These are phyloP conservation scores for Nakazawaea anatomiae DNA, from an alignment of 805 yeast genomes.

Conservation along the genomic window DNA sequence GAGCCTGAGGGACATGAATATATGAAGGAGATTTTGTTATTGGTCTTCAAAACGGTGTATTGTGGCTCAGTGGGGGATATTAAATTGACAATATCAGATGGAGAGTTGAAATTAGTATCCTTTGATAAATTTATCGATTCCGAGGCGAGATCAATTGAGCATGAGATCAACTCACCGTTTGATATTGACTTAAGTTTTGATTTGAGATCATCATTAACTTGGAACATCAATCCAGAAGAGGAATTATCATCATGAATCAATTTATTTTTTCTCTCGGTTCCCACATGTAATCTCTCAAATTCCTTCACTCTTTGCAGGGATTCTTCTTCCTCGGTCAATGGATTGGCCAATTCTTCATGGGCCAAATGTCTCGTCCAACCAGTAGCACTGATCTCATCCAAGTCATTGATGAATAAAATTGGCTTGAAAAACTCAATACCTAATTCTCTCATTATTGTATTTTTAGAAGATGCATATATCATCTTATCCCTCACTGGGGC, in stretches of 20 bases:
- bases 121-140: constrained; percentile 42
- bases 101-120: constrained; percentile 17
- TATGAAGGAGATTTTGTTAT: constrained; percentile 47
- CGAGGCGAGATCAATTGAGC: constrained; percentile 40
- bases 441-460: constrained; percentile 65
- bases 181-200: constrained; percentile 11
- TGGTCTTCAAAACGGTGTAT: constrained; percentile 49
- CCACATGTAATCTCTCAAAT: constrained; percentile 30
- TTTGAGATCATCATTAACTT: constrained; percentile 10
- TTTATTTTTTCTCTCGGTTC: constrained; percentile 20
- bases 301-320: constrained; percentile 39
- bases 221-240: constrained; percentile 9
- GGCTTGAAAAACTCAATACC: constrained; percentile 53
- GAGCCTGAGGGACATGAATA: constrained; percentile 90
- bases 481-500: constrained; percentile 81
- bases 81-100: constrained; percentile 23
- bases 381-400: constrained; percentile 44
- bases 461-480: constrained; percentile 90
- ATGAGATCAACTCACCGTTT: constrained; percentile 33
- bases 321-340: constrained; percentile 56
- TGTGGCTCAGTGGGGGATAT: constrained; percentile 44
- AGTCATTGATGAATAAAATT: constrained; percentile 48
- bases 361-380: constrained; percentile 39
- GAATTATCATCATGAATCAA: constrained; percentile 15
- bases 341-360: constrained; percentile 33